Base-by-base conservation (phyloP, 2,329 filamentous ascomycete species). In the Elsinoe ampelina region DNA sequence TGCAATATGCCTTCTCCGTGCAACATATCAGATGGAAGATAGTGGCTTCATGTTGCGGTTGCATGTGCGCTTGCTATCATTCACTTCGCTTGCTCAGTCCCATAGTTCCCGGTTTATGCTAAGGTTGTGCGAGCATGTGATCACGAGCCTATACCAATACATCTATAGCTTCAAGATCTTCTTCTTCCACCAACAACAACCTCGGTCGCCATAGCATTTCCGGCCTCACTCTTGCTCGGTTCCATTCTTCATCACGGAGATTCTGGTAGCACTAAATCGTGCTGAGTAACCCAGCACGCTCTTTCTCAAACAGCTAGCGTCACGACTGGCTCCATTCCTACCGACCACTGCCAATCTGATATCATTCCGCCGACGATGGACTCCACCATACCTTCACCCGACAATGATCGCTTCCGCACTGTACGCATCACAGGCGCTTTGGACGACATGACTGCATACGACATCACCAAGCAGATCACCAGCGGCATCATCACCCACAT, bases 401-500 rank as follows among this genome's bases (percentile, higher is more conserved):
- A 50, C 5, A 34, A 15, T 5, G 30, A 19, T 15, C 48, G 48
- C 15, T 19, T 10, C n/a, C 54, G 54, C 30, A 56, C 54, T 15
- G 54, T 56, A 13, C 19, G 42, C 42, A 56, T 56, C 54, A 34
- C 42, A 8, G 30, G 30, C 8, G 11, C 38, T 8, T 15, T 26
- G 7, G 15, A 10, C 2, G 17, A 47, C 26, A 30, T 20, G 10
- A n/a, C 54, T 15, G 12, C 42, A 7, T 38, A 56, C 32, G 54
- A 56, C 8, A 20, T 56, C 39, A n/a, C 47, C 39, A 32, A 38
- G 17, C 39, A 48, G 15, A 19, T 56, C 11, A 13, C 11, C 8
- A 34, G 22, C 19, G 54, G 54, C 17, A 10, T 45, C 10, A 34
- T 56, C 42, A 56, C 54, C 13, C 38, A 56, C 22, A 30, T 56